Conservation (phyloP, 257 asterid genomes). For the Solanum phureja region DNA sequence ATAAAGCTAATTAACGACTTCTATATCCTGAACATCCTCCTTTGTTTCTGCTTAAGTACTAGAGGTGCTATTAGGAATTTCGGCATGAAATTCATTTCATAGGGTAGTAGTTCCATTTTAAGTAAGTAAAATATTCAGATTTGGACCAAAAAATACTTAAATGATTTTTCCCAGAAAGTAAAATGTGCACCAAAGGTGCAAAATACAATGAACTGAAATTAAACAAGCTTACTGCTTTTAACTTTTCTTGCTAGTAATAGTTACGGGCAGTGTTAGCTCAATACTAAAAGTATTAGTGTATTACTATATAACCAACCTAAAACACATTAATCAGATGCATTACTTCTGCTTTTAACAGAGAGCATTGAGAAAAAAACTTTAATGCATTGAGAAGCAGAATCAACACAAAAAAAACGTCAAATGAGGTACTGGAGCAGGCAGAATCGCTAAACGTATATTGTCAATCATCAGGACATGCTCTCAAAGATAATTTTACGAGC, state of each 20-base stretch:
- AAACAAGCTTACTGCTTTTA: background rate
- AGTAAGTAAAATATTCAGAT: background rate
- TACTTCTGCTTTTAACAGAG: background rate
- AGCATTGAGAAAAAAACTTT: background rate
- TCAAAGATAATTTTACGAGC: background rate
- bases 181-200: background rate
- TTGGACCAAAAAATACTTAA: background rate
- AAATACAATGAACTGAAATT: background rate
- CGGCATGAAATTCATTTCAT: background rate
- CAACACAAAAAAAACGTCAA: background rate
- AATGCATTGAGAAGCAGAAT: background rate
- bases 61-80: background rate
- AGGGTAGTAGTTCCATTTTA: background rate
- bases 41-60: background rate
- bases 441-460: background rate
- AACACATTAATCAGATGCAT: background rate
- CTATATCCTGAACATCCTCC: background rate
- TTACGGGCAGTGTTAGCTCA: background rate
- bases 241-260: background rate
- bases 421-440: background rate
- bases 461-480: background rate
- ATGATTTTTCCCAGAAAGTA: background rate
- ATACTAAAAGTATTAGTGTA: background rate
- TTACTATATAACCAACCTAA: background rate
- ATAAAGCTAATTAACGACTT: background rate